Percentiles rank a stretch among this genome's conserved stretches.
These are phyloP conservation scores for Streptanthus diversifolius DNA, from an alignment of 345 rosid genomes.

Conservation along the genomic window DNA sequence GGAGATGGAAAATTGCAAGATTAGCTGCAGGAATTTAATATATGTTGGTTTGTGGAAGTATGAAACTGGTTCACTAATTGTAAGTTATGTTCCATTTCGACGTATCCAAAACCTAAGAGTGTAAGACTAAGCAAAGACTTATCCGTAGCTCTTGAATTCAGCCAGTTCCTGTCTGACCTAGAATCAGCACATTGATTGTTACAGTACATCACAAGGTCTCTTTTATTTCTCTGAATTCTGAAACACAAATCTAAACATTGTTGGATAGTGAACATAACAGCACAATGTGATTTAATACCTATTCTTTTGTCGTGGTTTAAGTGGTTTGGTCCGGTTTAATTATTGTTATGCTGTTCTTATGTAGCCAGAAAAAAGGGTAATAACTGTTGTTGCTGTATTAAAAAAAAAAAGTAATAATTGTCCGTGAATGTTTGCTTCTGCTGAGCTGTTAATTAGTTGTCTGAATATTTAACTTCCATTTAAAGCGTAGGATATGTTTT, in stretches of 20 bases:
- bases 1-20: background rate
- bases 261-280: too few species aligned
- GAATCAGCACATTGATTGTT: background rate
- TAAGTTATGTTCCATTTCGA: background rate
- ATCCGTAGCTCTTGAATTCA: background rate
- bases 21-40: background rate
- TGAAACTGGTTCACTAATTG: background rate
- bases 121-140: background rate
- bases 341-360: background rate
- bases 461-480: background rate
- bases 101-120: background rate
- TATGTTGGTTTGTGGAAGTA: background rate
- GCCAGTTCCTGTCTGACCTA: background rate
- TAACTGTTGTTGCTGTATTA: background rate
- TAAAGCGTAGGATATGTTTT: background rate
- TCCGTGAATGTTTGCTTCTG: background rate
- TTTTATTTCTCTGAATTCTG: background rate
- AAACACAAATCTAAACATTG: background rate
- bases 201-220: background rate
- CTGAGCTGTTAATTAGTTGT: background rate
- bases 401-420: background rate
- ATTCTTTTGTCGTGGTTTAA: background rate
- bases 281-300: background rate
- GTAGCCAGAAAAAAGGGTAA: background rate
- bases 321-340: background rate